Base-by-base conservation (phyloP, 805 yeast genomes). In the Candida suzukii region DNA sequence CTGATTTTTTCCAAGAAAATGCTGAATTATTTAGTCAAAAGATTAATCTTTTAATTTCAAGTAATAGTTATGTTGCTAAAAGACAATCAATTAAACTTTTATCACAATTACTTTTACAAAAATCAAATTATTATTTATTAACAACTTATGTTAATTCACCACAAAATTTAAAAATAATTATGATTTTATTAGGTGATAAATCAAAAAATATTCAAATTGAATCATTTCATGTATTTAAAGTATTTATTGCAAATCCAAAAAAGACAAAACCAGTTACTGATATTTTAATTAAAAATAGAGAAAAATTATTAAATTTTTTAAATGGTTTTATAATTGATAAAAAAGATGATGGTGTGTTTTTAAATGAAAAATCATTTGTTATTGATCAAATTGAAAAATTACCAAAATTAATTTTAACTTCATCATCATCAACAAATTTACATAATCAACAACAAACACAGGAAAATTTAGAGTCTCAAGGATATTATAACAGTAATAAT, bases 201-300 rank as follows among this genome's bases (percentile, higher is more conserved):
- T 87, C 95, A 47, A 85, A 83, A 56, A 90, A 90, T 60, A 73
- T 93, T 44, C 96, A 90, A 58, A 63, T 78, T 41, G 98, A 93
- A 60, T 88, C 95, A 4, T 93, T 93, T 57, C 90, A 93, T 49
- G 83, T 91, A 30, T 91, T 93, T 67, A 93, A 91, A 64, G 84
- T 90, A 31, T 88, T 93, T 62, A 88, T 88, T n/a, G 98, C 96
- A 4, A 93, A 93, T 61, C 99, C 99, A 5, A 80, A 83, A 47
- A 90, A 90, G 59, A 71, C 88, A 2, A 88, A 82, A 58, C 78
- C 82, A 8, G 79, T 93, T 2, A 64, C 74, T 41, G 96, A 91
- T 60, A 84, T 91, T 18, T 68, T 93, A 49, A 76, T 80, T 36
- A 88, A 90, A 56, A 93, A 93, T 61, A 78, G 88, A 54, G 83